phyloP scores from a whole-genome alignment of 768 basidiomycete genomes.

The Tulasnella sp. region DNA sequence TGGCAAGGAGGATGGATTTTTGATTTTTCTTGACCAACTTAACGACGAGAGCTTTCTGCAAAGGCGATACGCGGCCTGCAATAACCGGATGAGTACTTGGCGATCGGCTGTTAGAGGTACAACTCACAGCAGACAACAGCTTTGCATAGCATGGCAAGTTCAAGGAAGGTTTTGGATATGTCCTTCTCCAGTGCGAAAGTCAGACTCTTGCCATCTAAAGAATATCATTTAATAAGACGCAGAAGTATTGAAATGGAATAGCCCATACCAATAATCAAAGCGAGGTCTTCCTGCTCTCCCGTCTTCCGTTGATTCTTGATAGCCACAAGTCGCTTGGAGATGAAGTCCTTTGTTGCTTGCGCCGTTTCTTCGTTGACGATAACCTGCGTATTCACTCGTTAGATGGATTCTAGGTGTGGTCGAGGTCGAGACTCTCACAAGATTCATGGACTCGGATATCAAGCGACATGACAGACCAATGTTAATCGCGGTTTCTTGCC shows the following conservation, averaged over 20 bases:
- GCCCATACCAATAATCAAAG: constrained; percentile 80
- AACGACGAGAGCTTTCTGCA: constrained; percentile 96
- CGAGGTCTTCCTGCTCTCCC: constrained; percentile 92
- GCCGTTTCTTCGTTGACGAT: constrained; percentile 89
- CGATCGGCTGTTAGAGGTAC: not conserved
- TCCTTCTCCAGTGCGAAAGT: constrained; percentile 92
- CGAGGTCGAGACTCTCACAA: constrained; percentile 49
- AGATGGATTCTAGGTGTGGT: no score
- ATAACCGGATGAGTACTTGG: not conserved
- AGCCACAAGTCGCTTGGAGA: constrained; percentile 82
- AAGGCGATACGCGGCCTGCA: constrained; percentile 88
- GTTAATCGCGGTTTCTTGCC: constrained; percentile 99
- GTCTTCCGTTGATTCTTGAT: constrained; percentile 89
- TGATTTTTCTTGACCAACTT: constrained; percentile 98
- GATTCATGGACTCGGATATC: constrained; percentile 97
- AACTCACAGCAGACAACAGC: constrained; percentile 93
- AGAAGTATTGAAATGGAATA: not conserved
- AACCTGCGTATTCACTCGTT: constrained; percentile 51
- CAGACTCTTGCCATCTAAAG: constrained; percentile 87
- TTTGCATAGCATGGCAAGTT: constrained; percentile 96
- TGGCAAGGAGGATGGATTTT: constrained; percentile 89
- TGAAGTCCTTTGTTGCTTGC: constrained; percentile 76
- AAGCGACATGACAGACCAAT: constrained; percentile 96
- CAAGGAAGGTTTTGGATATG: constrained; percentile 82
- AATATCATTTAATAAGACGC: not conserved